phyloP scores from a whole-genome alignment of 1,139 yeast genomes.

The Hemisphaericaspora lyxosophila region DNA sequence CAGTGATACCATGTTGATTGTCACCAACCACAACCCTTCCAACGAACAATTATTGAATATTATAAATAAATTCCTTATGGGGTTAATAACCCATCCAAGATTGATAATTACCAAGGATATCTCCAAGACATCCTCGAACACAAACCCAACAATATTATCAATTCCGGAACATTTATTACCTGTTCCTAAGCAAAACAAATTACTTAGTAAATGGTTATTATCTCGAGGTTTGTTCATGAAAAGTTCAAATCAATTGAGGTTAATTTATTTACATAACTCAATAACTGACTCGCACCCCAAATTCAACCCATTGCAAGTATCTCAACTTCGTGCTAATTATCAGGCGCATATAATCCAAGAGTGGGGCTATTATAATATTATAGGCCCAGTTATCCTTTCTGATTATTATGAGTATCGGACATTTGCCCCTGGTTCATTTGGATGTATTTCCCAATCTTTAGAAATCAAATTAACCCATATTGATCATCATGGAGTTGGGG shows the following conservation, averaged over 20 bases:
- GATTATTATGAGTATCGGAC: conserved; percentile 64
- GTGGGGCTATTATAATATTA: conserved; percentile 41
- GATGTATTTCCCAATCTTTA: conserved; percentile 50
- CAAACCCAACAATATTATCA: conserved; percentile 26
- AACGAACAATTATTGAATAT: conserved; percentile 26
- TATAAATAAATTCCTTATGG: conserved; percentile 30
- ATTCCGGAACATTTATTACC: conserved; percentile 4
- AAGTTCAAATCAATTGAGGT: background rate
- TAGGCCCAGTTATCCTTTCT: conserved; percentile 60
- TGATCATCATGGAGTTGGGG: conserved; percentile 43
- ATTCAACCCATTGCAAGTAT: background rate
- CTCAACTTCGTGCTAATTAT: conserved; percentile 40
- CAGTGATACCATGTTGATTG: conserved; percentile 45
- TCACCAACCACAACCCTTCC: conserved; percentile 17
- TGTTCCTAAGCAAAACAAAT: background rate
- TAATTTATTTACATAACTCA: conserved; percentile 4
- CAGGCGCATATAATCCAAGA: conserved; percentile 57
- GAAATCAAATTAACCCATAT: conserved; percentile 48
- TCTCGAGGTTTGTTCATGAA: conserved; percentile 5
- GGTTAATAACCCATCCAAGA: conserved; percentile 27
- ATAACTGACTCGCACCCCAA: conserved; percentile 1
- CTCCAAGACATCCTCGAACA: background rate
- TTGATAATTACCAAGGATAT: conserved; percentile 16
- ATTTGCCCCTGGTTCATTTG: conserved; percentile 27
- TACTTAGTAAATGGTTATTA: background rate